Evolutionary conservation across 129 eudicot species (phyloP).

Genomic region (Tanacetum coccineum): DNA sequence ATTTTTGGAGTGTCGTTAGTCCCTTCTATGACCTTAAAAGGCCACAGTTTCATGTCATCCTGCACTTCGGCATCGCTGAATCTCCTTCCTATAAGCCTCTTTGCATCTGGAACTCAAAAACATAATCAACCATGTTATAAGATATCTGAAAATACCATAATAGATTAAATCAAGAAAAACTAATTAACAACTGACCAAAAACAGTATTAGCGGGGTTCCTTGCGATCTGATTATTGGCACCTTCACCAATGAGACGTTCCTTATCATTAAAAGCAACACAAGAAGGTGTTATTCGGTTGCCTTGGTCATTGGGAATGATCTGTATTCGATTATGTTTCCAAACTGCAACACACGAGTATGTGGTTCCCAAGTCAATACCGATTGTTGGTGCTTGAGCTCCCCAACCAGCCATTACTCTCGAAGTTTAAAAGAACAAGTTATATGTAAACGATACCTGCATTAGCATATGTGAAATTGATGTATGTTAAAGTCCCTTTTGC

Average conservation of each 20-base stretch:
- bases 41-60: background rate
- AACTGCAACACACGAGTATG: background rate
- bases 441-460: too few relatives aligned
- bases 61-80: background rate
- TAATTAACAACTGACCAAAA: background rate
- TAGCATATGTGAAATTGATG: too few relatives aligned
- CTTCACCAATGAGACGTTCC: slow-evolving; percentile 8
- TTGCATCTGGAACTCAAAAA: slow-evolving; percentile 7
- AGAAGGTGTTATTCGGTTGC: slow-evolving; percentile 10
- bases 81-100: slow-evolving; percentile 18
- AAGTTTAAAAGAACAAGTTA: too few relatives aligned
- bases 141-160: too few relatives aligned
- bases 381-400: background rate
- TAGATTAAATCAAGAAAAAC: background rate
- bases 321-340: background rate
- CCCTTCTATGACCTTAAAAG: slow-evolving; percentile 5
- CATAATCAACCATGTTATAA: background rate
- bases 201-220: slow-evolving; percentile 7
- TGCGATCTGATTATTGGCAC: slow-evolving; percentile 13
- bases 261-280: slow-evolving; percentile 7
- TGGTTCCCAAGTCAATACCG: slow-evolving; percentile 3
- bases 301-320: slow-evolving; percentile 16
- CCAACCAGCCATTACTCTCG: too few relatives aligned
- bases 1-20: slow-evolving; percentile 8
- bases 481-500: too few relatives aligned